Evolutionary conservation across 2,329 filamentous ascomycete species (phyloP), one percentile per base, ranked within the genome.

Genomic region (Neonectria hederae): DNA sequence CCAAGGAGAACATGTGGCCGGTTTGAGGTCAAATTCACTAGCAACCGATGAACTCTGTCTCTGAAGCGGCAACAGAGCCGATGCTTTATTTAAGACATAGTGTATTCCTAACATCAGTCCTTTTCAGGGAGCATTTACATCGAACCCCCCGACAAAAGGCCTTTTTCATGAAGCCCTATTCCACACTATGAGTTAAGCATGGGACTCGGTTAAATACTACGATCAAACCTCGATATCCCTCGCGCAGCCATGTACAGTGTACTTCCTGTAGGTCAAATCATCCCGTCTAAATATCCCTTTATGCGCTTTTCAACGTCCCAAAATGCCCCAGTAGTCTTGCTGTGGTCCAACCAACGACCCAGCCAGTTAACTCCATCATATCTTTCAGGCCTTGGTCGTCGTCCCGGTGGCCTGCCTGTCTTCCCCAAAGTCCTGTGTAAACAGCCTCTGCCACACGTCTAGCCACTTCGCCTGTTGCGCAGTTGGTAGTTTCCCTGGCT

Each of bases 391-490:
- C 66, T 79, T 79, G 60, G 63, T 69, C 32, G 73, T 54, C 42
- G 67, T 69, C 2, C 74, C 69, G 11, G 73, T 59, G 10, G 69
- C 64, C 24, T 68, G 63, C 67, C 73, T 76, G 46, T 78, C 75
- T 22, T 78, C 76, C 30, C 74, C 74, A 61, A 80, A 77, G n/a
- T 86, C 84, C 68, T 86, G 84, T 17, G 83, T 81, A 72, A 92
- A 93, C 5, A 94, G 85, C 58, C 83, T 84, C 78, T 92, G 89
- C 90, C 90, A 94, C 26, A 92, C 82, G 57, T 91, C 89, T 54
- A 94, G 81, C 91, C 91, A 93, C 72, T 88, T 87, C 76, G 89
- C 86, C 71, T 93, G 90, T 74, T 91, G 89, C 24, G 86, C 82
- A 0, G 90, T 89, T 8, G 84, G 84, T 28, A 87, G 75, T 69